These are phyloP conservation scores for Aureobasidium vineae DNA, from an alignment of 2,329 filamentous ascomycete species.

Conservation along the genomic window DNA sequence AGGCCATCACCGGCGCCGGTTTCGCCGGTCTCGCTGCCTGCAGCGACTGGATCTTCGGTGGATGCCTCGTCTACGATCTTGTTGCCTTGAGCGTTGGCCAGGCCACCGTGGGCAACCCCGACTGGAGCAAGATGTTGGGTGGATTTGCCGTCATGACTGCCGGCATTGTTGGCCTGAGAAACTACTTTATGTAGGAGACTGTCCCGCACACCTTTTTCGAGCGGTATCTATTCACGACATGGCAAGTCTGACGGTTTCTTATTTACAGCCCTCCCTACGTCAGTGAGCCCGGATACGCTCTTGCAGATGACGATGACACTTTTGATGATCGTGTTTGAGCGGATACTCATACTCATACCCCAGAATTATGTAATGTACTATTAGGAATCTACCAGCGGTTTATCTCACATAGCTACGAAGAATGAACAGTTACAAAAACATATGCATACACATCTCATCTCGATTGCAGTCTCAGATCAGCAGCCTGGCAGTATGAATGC, in stretches of 20 bases:
- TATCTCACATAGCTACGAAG: slow-evolving; percentile 6
- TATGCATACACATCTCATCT: not conserved
- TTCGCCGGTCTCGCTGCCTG: slow-evolving; percentile 52
- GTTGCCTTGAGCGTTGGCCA: slow-evolving; percentile 57
- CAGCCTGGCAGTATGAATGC: not conserved
- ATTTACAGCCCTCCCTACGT: slow-evolving; percentile 37
- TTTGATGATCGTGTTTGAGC: slow-evolving; percentile 30
- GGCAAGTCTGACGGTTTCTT: not conserved
- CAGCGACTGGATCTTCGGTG: slow-evolving; percentile 62
- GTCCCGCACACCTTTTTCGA: not conserved
- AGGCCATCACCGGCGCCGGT: slow-evolving; percentile 54
- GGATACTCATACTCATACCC: not conserved
- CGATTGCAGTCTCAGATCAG: not conserved
- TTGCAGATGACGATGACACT: slow-evolving; percentile 33
- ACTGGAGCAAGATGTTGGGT: slow-evolving; percentile 54
- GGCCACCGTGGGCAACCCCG: slow-evolving; percentile 46
- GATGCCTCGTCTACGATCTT: slow-evolving; percentile 59
- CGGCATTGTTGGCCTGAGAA: slow-evolving; percentile 54
- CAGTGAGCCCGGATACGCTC: slow-evolving; percentile 31
- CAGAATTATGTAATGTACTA: not conserved
- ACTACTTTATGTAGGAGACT: slow-evolving; percentile 51
- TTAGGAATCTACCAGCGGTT: not conserved
- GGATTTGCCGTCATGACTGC: slow-evolving; percentile 54
- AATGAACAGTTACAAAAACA: not conserved
- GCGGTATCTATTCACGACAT: not conserved